Evolutionary conservation across 2,329 filamentous ascomycete species (phyloP), one percentile per base, ranked within the genome.

Genomic region (Gliomastix tumulicola): DNA sequence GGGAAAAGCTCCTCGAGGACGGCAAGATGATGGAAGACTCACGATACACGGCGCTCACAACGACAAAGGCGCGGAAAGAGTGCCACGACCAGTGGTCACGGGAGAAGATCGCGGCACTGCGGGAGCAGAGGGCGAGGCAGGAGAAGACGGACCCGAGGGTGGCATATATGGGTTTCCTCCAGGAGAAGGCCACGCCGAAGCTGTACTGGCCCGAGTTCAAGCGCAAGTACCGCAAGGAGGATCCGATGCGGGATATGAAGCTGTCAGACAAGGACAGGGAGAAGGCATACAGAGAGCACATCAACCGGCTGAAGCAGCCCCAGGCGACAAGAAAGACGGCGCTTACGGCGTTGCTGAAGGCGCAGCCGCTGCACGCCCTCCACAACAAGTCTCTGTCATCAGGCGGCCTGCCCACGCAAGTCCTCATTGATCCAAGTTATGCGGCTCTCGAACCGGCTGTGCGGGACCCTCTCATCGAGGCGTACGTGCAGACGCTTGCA

Each of bases 161-260:
- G 45, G 79, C 82, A 1, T 98, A 94, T 56, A 65, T 97, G 41
- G 74, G 76, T 0, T 84, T 98, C 44, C 67, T 98, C 21, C 79
- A 90, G 44, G 76, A 82, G 34, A 76, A 88, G 47, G 90, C 89
- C 0, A 92, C 82, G 0, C 83, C 87, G 1, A 97, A 95, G 62
- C 71, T 98, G 2, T 98, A 94, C 68, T 98, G 92, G 92, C 83
- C 87, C 1, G 92, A 98, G 56, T 98, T 98, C 62, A 88, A 86
- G 50, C 74, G 92, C 22, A 98, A 96, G 55, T 92, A 79, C 60
- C 84, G 83, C 46, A 89, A 84, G 45, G 88, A 94, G 44, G 60
- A 75, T 0, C 74, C 81, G 36, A 88, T 98, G 84, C 84, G 82
- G 42, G 84, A 90, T 41, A 66, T 76, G 21, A 74, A 70, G 35